Evolutionary conservation across 2,329 filamentous ascomycete species (phyloP).

Genomic region (Fusarium circinatum): DNA sequence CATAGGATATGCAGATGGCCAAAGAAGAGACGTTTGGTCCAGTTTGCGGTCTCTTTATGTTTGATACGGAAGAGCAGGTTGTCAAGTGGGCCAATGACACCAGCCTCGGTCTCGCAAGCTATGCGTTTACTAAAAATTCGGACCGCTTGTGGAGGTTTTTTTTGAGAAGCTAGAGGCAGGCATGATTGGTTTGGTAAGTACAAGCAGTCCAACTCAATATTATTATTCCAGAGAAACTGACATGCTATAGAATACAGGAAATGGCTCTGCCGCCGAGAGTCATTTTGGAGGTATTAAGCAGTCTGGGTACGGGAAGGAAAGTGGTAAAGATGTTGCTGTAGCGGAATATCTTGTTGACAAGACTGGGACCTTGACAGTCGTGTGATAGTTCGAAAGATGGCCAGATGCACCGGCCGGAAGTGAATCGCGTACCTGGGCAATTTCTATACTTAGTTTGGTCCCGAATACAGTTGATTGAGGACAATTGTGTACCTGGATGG

Average conservation of each 20-base stretch:
- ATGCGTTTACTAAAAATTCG: neutral
- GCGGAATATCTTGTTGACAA: neutral
- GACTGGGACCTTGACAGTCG: neutral
- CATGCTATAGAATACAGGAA: neutral
- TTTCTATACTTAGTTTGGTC: neutral
- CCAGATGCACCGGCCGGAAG: accelerated
- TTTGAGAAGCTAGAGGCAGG: neutral
- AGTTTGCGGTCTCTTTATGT: neutral
- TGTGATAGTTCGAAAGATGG: neutral
- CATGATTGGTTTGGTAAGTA: neutral
- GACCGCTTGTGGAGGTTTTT: neutral
- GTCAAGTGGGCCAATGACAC: neutral
- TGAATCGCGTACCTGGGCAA: accelerated
- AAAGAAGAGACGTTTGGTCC: neutral
- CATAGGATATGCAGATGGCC: neutral
- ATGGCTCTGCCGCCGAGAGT: neutral
- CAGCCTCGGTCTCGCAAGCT: neutral
- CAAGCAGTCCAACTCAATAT: neutral
- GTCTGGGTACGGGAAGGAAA: neutral
- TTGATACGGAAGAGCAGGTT: neutral
- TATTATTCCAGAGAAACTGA: neutral
- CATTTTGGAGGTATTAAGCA: neutral
- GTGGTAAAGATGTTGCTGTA: neutral
- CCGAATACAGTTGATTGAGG: accelerated
- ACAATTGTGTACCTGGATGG: neutral